phyloP scores from a whole-genome alignment of 306 rosid genomes.

The Cicer chorassanicum region DNA sequence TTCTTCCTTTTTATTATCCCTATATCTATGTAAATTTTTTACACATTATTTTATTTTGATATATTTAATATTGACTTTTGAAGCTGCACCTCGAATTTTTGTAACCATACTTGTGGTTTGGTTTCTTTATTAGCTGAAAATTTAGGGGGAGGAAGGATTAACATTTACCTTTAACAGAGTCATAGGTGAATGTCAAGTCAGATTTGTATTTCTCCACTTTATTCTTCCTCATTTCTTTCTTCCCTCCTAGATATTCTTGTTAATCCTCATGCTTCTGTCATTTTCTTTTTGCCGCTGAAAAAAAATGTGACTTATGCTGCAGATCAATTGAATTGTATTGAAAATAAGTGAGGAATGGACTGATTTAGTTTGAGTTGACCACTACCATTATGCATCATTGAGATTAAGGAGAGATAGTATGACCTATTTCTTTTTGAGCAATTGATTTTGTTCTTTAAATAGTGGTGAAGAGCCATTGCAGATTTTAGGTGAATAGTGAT shows the following conservation, averaged over 20 bases:
- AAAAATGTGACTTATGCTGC: conserved; percentile 15
- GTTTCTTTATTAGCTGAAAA: conserved; percentile 26
- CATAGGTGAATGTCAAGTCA: conserved; percentile 36
- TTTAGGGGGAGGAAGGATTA: conserved; percentile 28
- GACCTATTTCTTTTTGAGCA: conserved; percentile 21
- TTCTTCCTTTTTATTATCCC: conserved; percentile 29
- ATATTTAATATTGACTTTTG: conserved; percentile 25
- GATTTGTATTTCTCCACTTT: conserved; percentile 27
- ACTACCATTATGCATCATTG: background rate
- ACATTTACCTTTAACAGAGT: conserved; percentile 24
- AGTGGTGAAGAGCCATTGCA: conserved; percentile 9
- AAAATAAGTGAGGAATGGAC: conserved; percentile 18
- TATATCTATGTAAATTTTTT: background rate
- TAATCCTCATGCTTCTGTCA: conserved; percentile 4
- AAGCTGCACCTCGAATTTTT: conserved; percentile 31
- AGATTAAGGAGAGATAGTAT: conserved; percentile 29
- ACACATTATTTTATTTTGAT: conserved; percentile 31
- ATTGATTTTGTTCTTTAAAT: conserved; percentile 30
- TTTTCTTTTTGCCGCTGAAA: conserved; percentile 22
- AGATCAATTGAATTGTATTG: conserved; percentile 4
- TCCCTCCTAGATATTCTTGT: conserved; percentile 16
- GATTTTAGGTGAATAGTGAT: conserved; percentile 13
- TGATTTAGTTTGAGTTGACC: conserved; percentile 39
- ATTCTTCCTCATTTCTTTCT: conserved; percentile 5
- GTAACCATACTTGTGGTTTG: conserved; percentile 35